Evolutionary conservation across 495 filamentous ascomycete species (phyloP).

Genomic region (Podospora anserina): DNA sequence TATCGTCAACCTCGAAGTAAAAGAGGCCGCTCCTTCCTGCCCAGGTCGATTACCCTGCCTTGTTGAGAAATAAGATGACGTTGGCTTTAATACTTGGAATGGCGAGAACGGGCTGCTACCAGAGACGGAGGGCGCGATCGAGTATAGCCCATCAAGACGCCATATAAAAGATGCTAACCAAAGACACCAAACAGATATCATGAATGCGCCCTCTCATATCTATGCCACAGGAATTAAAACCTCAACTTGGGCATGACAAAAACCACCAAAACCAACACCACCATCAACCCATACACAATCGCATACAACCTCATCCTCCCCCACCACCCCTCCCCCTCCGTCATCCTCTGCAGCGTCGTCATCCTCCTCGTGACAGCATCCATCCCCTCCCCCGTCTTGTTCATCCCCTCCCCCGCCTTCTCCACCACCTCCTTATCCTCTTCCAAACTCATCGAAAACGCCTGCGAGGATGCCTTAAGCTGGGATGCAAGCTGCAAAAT

Average conservation of each 20-base stretch:
- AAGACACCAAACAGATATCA: too few species aligned
- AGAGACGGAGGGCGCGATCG: background rate
- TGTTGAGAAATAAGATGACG: background rate
- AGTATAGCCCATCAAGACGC: background rate
- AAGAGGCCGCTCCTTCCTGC: background rate
- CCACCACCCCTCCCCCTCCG: slow-evolving; percentile 84
- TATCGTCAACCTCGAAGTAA: background rate
- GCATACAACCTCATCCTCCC: slow-evolving; percentile 79
- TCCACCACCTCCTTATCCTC: slow-evolving; percentile 68
- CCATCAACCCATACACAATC: slow-evolving; percentile 74
- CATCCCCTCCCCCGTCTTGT: slow-evolving; percentile 70
- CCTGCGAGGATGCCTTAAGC: slow-evolving; percentile 69
- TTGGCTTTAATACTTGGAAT: background rate
- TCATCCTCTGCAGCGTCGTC: slow-evolving; percentile 68
- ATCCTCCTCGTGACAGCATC: slow-evolving; percentile 70
- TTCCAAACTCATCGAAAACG: slow-evolving; percentile 67
- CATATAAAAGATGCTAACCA: background rate
- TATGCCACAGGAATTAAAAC: slow-evolving; percentile 50
- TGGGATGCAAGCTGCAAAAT: slow-evolving; percentile 73
- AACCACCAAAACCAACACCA: slow-evolving; percentile 70
- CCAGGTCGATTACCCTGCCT: too few species aligned
- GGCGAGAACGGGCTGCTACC: background rate
- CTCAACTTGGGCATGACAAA: slow-evolving; percentile 80
- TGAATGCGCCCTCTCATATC: background rate
- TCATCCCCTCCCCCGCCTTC: slow-evolving; percentile 67